Evolutionary conservation across 2,329 filamentous ascomycete species (phyloP).

Genomic region (Epicoccum sorghinum): DNA sequence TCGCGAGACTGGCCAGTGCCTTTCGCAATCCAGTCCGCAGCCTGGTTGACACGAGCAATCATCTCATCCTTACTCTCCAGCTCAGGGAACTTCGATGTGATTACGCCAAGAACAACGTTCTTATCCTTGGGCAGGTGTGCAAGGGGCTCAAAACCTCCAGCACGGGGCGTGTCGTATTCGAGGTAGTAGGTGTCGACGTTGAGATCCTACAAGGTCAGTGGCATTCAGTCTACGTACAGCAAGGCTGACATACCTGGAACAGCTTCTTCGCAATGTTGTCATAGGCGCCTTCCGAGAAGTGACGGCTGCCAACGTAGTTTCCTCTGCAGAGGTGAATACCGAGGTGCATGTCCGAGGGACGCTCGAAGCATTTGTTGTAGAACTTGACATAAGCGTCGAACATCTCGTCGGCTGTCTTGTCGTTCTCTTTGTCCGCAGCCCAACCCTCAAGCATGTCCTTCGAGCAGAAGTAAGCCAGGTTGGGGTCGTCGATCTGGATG

Average conservation of each 20-base stretch:
- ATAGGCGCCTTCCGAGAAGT: constrained; percentile 56
- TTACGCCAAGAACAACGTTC: constrained; percentile 55
- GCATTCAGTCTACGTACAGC: neutral
- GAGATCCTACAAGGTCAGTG: constrained; percentile 35
- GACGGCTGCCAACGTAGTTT: constrained; percentile 55
- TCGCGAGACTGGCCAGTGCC: constrained; percentile 68
- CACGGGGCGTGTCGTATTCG: constrained; percentile 56
- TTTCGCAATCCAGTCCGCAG: constrained; percentile 71
- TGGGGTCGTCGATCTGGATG: constrained; percentile 57
- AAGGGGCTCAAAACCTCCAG: constrained; percentile 56
- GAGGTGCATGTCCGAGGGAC: constrained; percentile 73
- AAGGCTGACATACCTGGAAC: constrained; percentile 40
- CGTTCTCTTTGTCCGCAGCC: constrained; percentile 69
- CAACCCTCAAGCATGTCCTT: constrained; percentile 46
- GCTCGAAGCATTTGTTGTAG: constrained; percentile 73
- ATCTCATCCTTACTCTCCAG: constrained; percentile 55
- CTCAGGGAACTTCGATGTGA: constrained; percentile 55
- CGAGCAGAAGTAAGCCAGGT: constrained; percentile 53
- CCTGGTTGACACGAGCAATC: constrained; percentile 53
- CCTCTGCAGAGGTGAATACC: constrained; percentile 75
- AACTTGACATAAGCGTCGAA: constrained; percentile 77
- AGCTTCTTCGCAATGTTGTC: constrained; percentile 54
- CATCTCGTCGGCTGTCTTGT: constrained; percentile 70
- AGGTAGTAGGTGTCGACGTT: constrained; percentile 51
- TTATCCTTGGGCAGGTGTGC: constrained; percentile 54